Percentiles rank a stretch among this genome's conserved stretches.
phyloP scores from a whole-genome alignment of 2,329 filamentous ascomycete species.

The Byssochlamys sp. region DNA sequence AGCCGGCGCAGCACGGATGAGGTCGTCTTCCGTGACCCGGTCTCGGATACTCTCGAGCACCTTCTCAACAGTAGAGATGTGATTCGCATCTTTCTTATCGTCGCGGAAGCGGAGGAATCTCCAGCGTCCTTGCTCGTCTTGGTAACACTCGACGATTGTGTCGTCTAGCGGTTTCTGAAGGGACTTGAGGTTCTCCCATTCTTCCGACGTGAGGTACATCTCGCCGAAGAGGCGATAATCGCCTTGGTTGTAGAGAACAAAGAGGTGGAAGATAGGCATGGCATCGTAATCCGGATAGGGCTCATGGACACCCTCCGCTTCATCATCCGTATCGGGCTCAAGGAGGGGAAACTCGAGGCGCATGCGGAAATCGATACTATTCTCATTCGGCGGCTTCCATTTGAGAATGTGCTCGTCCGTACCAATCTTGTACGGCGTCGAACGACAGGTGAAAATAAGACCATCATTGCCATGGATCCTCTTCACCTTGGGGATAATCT shows the following conservation, averaged over 20 bases:
- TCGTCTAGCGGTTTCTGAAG: conserved; percentile 70
- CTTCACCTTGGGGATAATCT: conserved; percentile 70
- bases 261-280: conserved; percentile 63
- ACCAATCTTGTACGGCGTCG: conserved; percentile 74
- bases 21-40: conserved; percentile 70
- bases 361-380: conserved; percentile 86
- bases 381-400: conserved; percentile 93
- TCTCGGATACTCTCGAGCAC: conserved; percentile 86
- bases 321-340: conserved; percentile 59
- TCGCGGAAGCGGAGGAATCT: conserved; percentile 81
- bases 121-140: conserved; percentile 68
- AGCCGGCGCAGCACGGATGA: conserved; percentile 57
- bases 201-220: conserved; percentile 60
- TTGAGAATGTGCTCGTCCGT: conserved; percentile 92
- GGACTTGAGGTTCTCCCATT: conserved; percentile 75
- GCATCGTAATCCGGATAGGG: conserved; percentile 70
- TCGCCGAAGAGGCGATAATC: conserved; percentile 58
- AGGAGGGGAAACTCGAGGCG: conserved; percentile 63
- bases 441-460: conserved; percentile 91
- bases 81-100: conserved; percentile 86
- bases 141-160: conserved; percentile 79
- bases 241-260: conserved; percentile 56
- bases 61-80: conserved; percentile 70
- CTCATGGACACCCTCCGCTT: conserved; percentile 54
- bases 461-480: conserved; percentile 80